A percentile compares a stretch with the other conserved stretches of the same genome.
Conservation (phyloP, 2,329 filamentous ascomycete genomes). For the Fusarium albosuccineum region DNA sequence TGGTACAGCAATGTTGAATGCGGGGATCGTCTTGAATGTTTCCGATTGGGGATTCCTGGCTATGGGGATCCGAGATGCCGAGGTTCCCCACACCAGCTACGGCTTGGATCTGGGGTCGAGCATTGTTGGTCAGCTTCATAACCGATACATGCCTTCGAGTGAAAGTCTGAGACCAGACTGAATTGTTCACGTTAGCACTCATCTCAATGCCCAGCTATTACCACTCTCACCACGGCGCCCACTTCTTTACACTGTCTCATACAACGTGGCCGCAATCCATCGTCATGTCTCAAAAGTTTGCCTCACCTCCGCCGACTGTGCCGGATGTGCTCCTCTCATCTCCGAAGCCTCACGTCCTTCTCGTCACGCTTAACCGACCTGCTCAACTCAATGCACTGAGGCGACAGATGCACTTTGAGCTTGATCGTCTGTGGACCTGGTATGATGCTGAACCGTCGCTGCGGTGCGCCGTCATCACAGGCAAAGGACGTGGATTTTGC, state of each 20-base stretch:
- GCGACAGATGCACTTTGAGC: constrained; percentile 60
- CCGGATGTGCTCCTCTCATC: constrained; percentile 61
- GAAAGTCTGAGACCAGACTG: no score
- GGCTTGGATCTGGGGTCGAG: constrained; percentile 30
- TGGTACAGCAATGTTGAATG: constrained; percentile 3
- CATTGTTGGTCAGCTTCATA: not conserved
- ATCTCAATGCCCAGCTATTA: constrained; percentile 30
- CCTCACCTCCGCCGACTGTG: constrained; percentile 56
- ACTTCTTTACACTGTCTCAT: constrained; percentile 34
- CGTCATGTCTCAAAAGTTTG: constrained; percentile 48
- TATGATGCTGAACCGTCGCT: constrained; percentile 72
- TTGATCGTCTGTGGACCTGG: constrained; percentile 67
- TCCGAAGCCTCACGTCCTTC: constrained; percentile 66
- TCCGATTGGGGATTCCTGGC: constrained; percentile 16
- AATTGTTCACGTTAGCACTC: not conserved
- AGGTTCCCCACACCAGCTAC: constrained; percentile 46
- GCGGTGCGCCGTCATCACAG: constrained; percentile 73
- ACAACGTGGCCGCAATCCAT: constrained; percentile 26
- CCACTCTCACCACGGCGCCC: constrained; percentile 32
- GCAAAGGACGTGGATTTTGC: constrained; percentile 73
- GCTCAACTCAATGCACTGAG: constrained; percentile 70
- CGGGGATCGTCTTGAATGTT: constrained; percentile 27
- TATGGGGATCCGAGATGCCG: constrained; percentile 44
- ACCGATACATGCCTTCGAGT: no score
- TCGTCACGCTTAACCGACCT: constrained; percentile 72